Percentiles rank a stretch among this genome's conserved stretches.
Evolutionary conservation across 2,329 filamentous ascomycete species (phyloP).

Genomic region (Diaporthe eres): DNA sequence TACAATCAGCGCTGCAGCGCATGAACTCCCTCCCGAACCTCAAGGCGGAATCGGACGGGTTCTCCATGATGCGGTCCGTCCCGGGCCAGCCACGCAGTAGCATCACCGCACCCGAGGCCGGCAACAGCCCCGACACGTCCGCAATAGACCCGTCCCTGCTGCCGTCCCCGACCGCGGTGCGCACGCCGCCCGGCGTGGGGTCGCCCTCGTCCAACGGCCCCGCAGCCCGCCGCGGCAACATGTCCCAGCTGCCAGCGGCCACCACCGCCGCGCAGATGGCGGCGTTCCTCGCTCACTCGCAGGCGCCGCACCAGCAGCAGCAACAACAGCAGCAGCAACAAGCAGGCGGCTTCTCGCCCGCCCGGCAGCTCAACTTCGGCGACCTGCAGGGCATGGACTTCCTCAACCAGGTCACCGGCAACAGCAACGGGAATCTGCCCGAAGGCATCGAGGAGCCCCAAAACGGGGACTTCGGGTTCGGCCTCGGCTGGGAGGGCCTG

Average conservation of each 20-base stretch:
- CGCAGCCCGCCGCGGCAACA: conserved; percentile 46
- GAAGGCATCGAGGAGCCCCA: conserved; percentile 36
- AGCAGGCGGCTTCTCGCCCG: conserved; percentile 44
- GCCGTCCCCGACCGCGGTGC: conserved; percentile 58
- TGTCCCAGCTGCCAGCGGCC: conserved; percentile 45
- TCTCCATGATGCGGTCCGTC: conserved; percentile 56
- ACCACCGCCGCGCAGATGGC: conserved; percentile 45
- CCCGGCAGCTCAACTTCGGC: conserved; percentile 54
- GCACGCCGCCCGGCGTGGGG: conserved; percentile 51
- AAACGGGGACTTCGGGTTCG: conserved; percentile 71
- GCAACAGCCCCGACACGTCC: conserved; percentile 47
- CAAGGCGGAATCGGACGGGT: conserved; percentile 57
- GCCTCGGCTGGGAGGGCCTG: conserved; percentile 74
- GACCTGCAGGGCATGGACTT: conserved; percentile 70
- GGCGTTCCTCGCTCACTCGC: conserved; percentile 33
- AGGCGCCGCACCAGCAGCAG: conserved; percentile 42
- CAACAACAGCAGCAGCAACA: conserved; percentile 53
- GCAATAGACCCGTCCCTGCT: conserved; percentile 61
- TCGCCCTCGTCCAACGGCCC: conserved; percentile 43
- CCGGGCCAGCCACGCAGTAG: conserved; percentile 56
- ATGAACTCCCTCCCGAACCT: conserved; percentile 48
- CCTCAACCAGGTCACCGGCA: conserved; percentile 54
- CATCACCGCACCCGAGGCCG: conserved; percentile 53
- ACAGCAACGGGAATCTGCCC: conserved; percentile 41
- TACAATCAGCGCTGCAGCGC: conserved; percentile 48